Conservation (phyloP, 2,329 filamentous ascomycete species). For the Phaeosphaeriaceae sp. region DNA sequence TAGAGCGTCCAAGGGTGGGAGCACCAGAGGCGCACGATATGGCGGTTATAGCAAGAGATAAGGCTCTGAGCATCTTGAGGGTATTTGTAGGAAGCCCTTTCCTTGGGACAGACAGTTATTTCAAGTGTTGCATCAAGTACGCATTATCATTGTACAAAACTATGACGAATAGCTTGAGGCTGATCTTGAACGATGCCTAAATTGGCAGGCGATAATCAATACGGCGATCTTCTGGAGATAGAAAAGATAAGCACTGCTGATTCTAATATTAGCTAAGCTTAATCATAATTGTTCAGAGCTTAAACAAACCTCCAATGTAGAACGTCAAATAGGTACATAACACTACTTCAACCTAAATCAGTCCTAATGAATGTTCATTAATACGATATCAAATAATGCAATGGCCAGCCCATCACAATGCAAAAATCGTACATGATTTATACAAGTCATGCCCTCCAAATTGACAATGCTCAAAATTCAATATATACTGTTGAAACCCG, state of each 20-base stretch:
- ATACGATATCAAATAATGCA: background rate
- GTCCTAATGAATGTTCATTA: background rate
- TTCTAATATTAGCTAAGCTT: too few species aligned
- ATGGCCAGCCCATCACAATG: background rate
- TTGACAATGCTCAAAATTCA: too few species aligned
- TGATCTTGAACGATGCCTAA: constrained; percentile 1
- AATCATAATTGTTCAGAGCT: too few species aligned
- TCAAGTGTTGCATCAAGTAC: too few species aligned
- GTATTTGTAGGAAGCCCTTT: background rate
- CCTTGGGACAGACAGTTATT: background rate
- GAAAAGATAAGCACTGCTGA: too few species aligned
- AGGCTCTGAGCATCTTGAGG: background rate
- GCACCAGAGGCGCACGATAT: background rate
- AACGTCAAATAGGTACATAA: too few species aligned
- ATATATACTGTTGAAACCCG: too few species aligned
- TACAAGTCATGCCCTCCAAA: too few species aligned
- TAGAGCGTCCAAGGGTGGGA: background rate
- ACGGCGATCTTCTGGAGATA: background rate
- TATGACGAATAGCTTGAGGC: background rate
- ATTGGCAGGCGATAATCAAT: constrained; percentile 1
- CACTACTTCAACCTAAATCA: too few species aligned
- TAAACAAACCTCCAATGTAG: too few species aligned
- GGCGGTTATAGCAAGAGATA: background rate
- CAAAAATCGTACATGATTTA: background rate
- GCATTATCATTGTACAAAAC: too few species aligned